These are phyloP conservation scores for Tuber magnatum DNA, from an alignment of 495 filamentous ascomycete species.

Conservation along the genomic window DNA sequence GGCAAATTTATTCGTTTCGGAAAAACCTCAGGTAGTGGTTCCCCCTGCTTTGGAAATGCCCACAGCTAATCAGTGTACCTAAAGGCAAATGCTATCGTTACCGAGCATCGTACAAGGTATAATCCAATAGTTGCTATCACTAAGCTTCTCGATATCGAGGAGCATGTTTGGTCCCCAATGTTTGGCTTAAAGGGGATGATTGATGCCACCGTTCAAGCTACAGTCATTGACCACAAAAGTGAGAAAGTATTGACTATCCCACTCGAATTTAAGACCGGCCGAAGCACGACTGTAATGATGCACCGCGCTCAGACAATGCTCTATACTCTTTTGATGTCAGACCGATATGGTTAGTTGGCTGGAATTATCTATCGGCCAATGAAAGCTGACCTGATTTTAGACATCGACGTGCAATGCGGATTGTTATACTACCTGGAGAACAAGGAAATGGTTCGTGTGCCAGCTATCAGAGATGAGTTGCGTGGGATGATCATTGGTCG, in stretches of 20 bases:
- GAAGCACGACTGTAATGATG: constrained; percentile 60
- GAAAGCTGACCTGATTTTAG: constrained; percentile 44
- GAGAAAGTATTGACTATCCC: constrained; percentile 72
- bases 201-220: constrained; percentile 94
- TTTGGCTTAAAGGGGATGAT: constrained; percentile 96
- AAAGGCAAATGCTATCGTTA: constrained; percentile 60
- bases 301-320: constrained; percentile 91
- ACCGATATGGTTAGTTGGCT: constrained; percentile 65
- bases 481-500: constrained; percentile 92
- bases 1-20: constrained; percentile 71
- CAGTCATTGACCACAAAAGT: constrained; percentile 58
- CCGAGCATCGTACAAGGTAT: constrained; percentile 64
- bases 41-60: constrained; percentile 26
- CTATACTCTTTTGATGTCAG: constrained; percentile 85
- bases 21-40: constrained; percentile 59
- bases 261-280: constrained; percentile 91
- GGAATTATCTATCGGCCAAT: not conserved
- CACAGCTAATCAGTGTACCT: constrained; percentile 39
- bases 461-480: constrained; percentile 73
- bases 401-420: constrained; percentile 79
- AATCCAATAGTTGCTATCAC: constrained; percentile 71
- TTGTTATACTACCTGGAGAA: constrained; percentile 92
- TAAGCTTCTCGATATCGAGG: constrained; percentile 91
- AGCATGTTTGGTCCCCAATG: constrained; percentile 95
- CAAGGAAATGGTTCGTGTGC: constrained; percentile 74